Percentiles rank a stretch among this genome's conserved stretches.
Conservation (phyloP, 1,284 basidiomycete species). For the Waitea zeae region DNA sequence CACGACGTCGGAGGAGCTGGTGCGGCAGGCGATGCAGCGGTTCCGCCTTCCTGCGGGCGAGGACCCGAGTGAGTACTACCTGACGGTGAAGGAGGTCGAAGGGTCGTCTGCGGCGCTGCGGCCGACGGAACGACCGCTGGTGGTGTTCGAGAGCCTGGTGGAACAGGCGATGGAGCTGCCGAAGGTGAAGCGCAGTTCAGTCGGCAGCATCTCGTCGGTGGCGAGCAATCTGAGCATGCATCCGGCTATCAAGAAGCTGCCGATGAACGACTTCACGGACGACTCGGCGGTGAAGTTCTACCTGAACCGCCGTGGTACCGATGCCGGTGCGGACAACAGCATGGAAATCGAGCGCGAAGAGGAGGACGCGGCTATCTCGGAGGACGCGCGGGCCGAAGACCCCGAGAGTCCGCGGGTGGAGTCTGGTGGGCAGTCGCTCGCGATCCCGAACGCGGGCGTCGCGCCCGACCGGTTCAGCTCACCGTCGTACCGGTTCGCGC, state of each 20-base stretch:
- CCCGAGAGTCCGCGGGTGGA: constrained; percentile 16
- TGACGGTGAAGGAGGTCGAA: constrained; percentile 87
- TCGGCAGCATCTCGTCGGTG: constrained; percentile 87
- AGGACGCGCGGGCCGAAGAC: too few relatives aligned
- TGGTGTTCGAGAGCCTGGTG: constrained; percentile 73
- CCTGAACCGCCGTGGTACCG: constrained; percentile 44
- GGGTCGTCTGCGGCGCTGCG: constrained; percentile 63
- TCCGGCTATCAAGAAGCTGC: constrained; percentile 82
- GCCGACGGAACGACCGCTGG: constrained; percentile 63
- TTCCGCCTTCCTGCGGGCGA: constrained; percentile 65
- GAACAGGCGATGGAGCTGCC: constrained; percentile 65
- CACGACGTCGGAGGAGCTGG: constrained; percentile 71
- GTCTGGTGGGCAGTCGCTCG: constrained; percentile 23
- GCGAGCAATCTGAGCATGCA: constrained; percentile 83
- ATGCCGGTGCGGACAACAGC: constrained; percentile 15
- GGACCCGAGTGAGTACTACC: constrained; percentile 59
- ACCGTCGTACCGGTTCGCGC: constrained; percentile 66
- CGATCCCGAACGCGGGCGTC: constrained; percentile 25
- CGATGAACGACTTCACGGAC: constrained; percentile 95
- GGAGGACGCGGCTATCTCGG: constrained; percentile 29
- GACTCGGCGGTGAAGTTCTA: constrained; percentile 96
- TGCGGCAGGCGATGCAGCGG: constrained; percentile 84
- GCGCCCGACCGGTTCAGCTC: constrained; percentile 61
- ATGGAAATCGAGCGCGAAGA: constrained; percentile 28
- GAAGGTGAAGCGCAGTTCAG: constrained; percentile 81